phyloP scores from a whole-genome alignment of 1,284 basidiomycete species.

The Trichosporon coremiiforme region DNA sequence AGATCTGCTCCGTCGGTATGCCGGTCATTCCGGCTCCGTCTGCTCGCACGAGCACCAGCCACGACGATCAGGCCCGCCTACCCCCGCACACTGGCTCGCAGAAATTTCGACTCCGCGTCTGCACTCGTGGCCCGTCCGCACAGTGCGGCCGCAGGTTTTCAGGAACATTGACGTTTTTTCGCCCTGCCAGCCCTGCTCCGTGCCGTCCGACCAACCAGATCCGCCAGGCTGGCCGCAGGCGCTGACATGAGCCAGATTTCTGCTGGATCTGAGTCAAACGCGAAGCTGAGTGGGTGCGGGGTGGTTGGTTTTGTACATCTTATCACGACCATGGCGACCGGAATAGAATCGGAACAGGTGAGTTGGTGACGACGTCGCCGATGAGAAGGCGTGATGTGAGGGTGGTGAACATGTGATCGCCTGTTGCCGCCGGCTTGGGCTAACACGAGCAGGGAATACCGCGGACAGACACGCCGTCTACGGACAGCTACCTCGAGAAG shows the following conservation, averaged over 20 bases:
- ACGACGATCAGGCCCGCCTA: background rate
- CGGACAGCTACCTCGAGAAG: background rate
- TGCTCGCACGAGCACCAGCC: background rate
- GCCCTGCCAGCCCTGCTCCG: background rate
- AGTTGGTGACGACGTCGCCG: background rate
- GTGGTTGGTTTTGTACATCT: background rate
- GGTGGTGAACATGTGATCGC: constrained; percentile 2
- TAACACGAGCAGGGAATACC: background rate
- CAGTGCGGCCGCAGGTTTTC: constrained; percentile 4
- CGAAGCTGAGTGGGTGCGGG: background rate
- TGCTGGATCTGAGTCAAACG: background rate
- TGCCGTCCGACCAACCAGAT: background rate
- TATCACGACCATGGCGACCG: background rate
- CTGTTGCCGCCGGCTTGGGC: constrained; percentile 3
- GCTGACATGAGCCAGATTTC: background rate
- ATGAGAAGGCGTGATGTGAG: background rate
- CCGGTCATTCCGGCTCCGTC: too few species aligned
- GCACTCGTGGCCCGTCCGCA: background rate
- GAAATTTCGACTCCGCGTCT: background rate
- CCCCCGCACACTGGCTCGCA: background rate
- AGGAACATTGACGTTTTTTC: constrained; percentile 5
- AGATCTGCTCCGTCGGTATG: background rate
- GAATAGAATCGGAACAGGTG: background rate
- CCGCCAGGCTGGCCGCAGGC: background rate
- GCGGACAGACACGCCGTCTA: constrained; percentile 3